These are phyloP conservation scores for Canavalia ensiformis DNA, from an alignment of 306 rosid genomes.

Conservation along the genomic window DNA sequence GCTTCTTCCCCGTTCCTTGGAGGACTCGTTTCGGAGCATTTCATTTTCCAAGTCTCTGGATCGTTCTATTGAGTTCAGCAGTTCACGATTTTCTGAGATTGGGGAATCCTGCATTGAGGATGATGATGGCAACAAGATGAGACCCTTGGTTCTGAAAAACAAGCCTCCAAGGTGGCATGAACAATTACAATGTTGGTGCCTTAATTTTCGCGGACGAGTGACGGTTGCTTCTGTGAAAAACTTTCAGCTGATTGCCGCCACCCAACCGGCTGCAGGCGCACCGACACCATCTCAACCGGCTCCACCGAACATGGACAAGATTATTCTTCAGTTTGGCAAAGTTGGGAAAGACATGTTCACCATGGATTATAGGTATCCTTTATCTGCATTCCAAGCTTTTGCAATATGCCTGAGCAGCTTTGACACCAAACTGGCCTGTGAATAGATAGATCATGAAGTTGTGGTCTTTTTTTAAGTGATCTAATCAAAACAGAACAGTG, in stretches of 20 bases:
- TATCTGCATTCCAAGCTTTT: constrained; percentile 92
- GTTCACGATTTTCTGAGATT: constrained; percentile 79
- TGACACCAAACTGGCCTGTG: constrained; percentile 93
- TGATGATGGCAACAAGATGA: constrained; percentile 62
- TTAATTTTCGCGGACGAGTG: constrained; percentile 85
- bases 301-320: constrained; percentile 77
- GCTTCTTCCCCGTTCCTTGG: constrained; percentile 71
- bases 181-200: constrained; percentile 92
- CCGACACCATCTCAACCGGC: constrained; percentile 77
- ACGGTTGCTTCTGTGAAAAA: constrained; percentile 88
- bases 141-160: constrained; percentile 83
- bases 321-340: constrained; percentile 87
- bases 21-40: constrained; percentile 80
- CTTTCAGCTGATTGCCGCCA: constrained; percentile 84
- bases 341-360: constrained; percentile 91
- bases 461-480: constrained; percentile 2
- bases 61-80: constrained; percentile 78
- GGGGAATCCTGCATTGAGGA: constrained; percentile 62
- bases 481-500: constrained; percentile 33
- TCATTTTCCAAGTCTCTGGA: constrained; percentile 78
- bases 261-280: constrained; percentile 70
- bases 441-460: constrained; percentile 56
- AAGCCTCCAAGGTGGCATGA: constrained; percentile 96
- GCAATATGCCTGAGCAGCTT: constrained; percentile 92
- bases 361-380: constrained; percentile 86